Evolutionary conservation across 345 rosid genomes (phyloP), one percentile per base, ranked within the genome.

Genomic region (Lumnitzera littorea): DNA sequence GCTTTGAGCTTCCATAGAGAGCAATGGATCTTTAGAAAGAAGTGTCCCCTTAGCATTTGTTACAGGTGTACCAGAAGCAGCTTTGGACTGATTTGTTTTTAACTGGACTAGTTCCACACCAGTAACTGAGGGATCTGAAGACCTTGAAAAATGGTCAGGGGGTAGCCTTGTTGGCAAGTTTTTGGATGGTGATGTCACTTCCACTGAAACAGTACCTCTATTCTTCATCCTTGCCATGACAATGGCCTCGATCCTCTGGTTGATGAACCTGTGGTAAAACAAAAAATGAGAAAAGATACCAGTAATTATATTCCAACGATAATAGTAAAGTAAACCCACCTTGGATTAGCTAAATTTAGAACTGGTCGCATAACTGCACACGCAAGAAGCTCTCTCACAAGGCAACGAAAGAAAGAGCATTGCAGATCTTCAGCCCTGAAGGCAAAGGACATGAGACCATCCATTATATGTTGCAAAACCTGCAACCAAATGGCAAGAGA

Each of bases 101-200:
- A 95, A 72, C 58, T 72, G 89, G 69, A 91, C 89, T 70, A 95
- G 98, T 75, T 95, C 99, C 66, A 95, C 98, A 56, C 96, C 98
- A 64, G 83, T 80, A 50, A 58, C 91, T 60, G 95, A 76, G 61
- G 98, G 98, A 78, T 95, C 99, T 63, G 79, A 50, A 72, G 80
- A 56, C 70, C 75, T 78, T 16, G 88, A 74, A 72, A 88, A 91
- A 61, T 80, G 86, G 78, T 95, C 94, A 66, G 82, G 65, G 27
- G 91, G 66, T 56, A 80, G 78, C 60, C 73, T 78, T 48, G 85
- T 67, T 72, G 86, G 75, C 50, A 79, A 88, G 66, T 82, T 81
- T 68, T 77, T 82, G 52, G 80, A 53, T 50, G 72, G 80, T 65
- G 89, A 80, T 62, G 78, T 60, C 74, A 71, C 96, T 64, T 75